phyloP scores from a whole-genome alignment of 345 rosid genomes.

The Lepidium sativum region DNA sequence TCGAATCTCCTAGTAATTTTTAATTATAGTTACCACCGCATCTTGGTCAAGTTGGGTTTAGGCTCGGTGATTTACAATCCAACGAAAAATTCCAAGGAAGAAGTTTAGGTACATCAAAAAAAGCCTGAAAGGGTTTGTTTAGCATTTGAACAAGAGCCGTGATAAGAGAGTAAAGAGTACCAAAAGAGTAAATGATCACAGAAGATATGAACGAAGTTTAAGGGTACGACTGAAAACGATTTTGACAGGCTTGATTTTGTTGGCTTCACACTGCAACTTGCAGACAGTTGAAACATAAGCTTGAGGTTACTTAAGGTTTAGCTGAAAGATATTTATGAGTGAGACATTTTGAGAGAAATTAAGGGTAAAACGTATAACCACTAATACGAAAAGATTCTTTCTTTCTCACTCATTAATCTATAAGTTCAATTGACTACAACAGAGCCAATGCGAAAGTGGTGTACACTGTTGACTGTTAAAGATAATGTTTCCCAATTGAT shows the following conservation, averaged over 20 bases:
- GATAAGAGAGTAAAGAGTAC: conserved; percentile 4
- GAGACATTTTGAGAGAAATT: neutral
- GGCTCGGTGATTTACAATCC: too few relatives aligned
- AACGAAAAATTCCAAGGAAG: neutral
- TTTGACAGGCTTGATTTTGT: neutral
- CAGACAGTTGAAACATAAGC: conserved; percentile 2
- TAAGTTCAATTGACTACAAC: conserved; percentile 10
- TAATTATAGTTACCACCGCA: too few relatives aligned
- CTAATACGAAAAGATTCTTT: conserved; percentile 4
- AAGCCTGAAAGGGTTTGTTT: neutral
- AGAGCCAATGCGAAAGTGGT: conserved; percentile 18
- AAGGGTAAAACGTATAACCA: conserved; percentile 8
- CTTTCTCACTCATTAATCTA: neutral
- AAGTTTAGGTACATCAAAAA: neutral
- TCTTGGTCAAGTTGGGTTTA: too few relatives aligned
- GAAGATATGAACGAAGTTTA: neutral
- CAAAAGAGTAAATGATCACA: conserved; percentile 8
- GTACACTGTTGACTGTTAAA: conserved; percentile 20
- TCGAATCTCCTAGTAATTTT: too few relatives aligned
- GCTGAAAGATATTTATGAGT: neutral
- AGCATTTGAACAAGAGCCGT: neutral
- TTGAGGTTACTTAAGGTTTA: conserved; percentile 2
- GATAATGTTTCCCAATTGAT: conserved; percentile 19
- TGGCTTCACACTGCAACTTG: too few relatives aligned
- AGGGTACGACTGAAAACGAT: conserved; percentile 14